A percentile compares a stretch with the other conserved stretches of the same genome.
Evolutionary conservation across 805 yeast genomes (phyloP).

Genomic region (Metschnikowia drakensbergensis): DNA sequence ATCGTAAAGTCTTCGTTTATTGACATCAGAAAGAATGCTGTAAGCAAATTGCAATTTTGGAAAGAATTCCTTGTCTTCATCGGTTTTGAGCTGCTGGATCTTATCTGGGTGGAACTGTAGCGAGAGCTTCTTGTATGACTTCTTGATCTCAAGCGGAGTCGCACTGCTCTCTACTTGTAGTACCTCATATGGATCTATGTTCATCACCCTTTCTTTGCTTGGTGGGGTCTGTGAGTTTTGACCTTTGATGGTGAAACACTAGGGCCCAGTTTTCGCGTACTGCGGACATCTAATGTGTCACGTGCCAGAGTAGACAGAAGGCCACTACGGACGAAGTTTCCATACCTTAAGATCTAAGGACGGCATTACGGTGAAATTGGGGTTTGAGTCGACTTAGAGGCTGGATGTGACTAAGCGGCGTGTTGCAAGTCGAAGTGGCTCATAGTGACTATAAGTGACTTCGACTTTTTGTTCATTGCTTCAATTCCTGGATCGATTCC

Average conservation of each 20-base stretch:
- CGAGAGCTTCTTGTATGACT: conserved; percentile 35
- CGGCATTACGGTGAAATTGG: too few relatives aligned
- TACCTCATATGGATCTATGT: conserved; percentile 59
- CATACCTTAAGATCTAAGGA: too few relatives aligned
- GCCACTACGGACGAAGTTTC: not conserved
- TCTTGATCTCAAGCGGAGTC: conserved; percentile 55
- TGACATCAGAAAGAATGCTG: conserved; percentile 57
- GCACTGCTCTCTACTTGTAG: conserved; percentile 41
- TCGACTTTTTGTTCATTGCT: conserved; percentile 7
- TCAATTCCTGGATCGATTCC: conserved; percentile 21
- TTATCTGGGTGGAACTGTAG: conserved; percentile 29
- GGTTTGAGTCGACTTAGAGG: too few relatives aligned
- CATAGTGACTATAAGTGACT: conserved; percentile 2
- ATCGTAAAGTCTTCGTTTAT: conserved; percentile 57
- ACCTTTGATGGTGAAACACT: not conserved
- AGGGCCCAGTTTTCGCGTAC: conserved; percentile 1
- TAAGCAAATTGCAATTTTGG: conserved; percentile 75
- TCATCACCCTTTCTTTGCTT: conserved; percentile 17
- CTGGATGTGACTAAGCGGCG: too few relatives aligned
- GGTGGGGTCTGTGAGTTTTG: not conserved
- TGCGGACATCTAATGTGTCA: not conserved
- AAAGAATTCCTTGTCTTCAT: conserved; percentile 36
- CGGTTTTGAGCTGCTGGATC: conserved; percentile 21
- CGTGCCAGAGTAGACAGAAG: not conserved
- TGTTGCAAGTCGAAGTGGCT: not conserved